phyloP scores from a whole-genome alignment of 495 filamentous ascomycete genomes.

The Paragyromitra xinjiangensis region DNA sequence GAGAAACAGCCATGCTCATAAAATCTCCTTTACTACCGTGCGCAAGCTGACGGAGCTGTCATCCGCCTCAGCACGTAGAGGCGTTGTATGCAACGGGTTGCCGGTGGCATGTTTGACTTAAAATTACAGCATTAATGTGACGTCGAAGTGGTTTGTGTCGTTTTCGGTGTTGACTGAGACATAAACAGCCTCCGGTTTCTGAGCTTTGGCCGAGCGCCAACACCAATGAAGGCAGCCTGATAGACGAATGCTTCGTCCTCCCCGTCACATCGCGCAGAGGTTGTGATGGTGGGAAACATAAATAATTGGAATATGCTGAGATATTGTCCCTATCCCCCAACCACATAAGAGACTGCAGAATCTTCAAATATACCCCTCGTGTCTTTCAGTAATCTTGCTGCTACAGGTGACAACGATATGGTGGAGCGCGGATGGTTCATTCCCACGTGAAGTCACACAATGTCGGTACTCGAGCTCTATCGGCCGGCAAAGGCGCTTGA shows the following conservation, averaged over 20 bases:
- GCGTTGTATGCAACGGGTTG: constrained; percentile 1
- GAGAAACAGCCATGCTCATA: background rate
- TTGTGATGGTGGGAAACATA: too few relatives aligned
- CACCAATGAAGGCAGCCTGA: background rate
- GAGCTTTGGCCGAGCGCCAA: constrained; percentile 4
- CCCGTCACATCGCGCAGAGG: background rate
- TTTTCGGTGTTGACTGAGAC: constrained; percentile 12
- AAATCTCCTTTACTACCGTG: constrained; percentile 12
- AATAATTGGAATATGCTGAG: background rate
- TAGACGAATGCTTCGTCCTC: constrained; percentile 30
- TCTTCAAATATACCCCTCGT: background rate
- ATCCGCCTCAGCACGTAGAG: background rate
- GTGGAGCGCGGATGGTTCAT: background rate
- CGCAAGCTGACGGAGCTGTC: constrained; percentile 5
- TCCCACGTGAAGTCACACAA: background rate
- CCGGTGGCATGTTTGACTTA: constrained; percentile 30
- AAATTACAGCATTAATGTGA: constrained; percentile 27
- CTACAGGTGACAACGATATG: background rate
- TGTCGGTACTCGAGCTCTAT: background rate
- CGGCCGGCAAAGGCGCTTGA: background rate
- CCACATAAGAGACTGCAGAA: too few relatives aligned
- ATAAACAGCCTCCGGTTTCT: constrained; percentile 9
- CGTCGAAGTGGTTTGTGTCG: constrained; percentile 1
- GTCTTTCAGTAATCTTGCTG: background rate
- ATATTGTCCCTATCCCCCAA: background rate